These are phyloP conservation scores for Ogataea salicorniae DNA, from an alignment of 805 yeast species.

Conservation along the genomic window DNA sequence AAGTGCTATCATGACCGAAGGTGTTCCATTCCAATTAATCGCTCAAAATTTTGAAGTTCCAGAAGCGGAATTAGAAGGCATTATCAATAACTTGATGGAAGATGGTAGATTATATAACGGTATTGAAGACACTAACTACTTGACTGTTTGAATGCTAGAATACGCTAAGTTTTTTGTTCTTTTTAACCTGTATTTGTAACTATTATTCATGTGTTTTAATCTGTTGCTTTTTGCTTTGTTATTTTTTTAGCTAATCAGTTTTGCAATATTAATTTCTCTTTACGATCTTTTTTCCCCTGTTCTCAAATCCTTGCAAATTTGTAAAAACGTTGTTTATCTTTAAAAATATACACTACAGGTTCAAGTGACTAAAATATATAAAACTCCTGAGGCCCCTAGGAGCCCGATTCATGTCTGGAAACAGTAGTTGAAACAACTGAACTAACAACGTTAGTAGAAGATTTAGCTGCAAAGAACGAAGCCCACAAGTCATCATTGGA, in stretches of 20 bases:
- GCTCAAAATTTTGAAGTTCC: constrained; percentile 50
- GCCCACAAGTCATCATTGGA: constrained; percentile 56
- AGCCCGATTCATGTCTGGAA: constrained; percentile 5
- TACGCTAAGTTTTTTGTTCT: constrained; percentile 1
- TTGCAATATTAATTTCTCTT: too few species aligned
- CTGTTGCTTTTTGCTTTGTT: too few species aligned
- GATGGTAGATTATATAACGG: constrained; percentile 68
- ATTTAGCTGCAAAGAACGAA: constrained; percentile 43
- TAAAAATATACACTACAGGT: too few species aligned
- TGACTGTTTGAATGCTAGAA: constrained; percentile 39
- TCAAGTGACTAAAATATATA: too few species aligned
- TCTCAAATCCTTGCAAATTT: too few species aligned
- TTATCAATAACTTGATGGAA: constrained; percentile 53
- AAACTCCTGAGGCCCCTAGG: too few species aligned
- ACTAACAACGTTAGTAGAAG: constrained; percentile 19
- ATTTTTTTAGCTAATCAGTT: too few species aligned
- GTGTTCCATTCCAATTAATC: constrained; percentile 64
- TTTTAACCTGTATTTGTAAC: constrained; percentile 12
- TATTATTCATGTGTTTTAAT: constrained; percentile 13
- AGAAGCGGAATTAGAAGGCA: constrained; percentile 43
- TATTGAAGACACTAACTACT: constrained; percentile 57
- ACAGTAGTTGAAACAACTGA: constrained; percentile 13
- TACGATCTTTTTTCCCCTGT: too few species aligned
- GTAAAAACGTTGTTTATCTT: too few species aligned
- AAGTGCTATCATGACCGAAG: constrained; percentile 60